These are phyloP conservation scores for Blastobotrys apis DNA, from an alignment of 1,139 yeast species.

Conservation along the genomic window DNA sequence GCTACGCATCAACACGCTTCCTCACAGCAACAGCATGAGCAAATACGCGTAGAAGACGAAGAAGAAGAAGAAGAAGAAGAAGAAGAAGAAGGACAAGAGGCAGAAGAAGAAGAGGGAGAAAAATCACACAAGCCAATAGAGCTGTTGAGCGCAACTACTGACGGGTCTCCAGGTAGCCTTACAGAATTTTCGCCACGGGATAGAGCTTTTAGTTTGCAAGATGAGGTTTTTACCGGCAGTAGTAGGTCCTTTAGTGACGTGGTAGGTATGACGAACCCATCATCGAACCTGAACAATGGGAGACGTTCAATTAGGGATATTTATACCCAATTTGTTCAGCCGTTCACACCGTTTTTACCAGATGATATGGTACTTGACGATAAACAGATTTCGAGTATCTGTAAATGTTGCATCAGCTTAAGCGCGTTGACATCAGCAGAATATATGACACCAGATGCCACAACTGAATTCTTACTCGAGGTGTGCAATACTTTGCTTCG, in stretches of 20 bases:
- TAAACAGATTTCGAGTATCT: constrained; percentile 13
- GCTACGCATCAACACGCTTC: no score
- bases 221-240: background rate
- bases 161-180: no score
- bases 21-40: no score
- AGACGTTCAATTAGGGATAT: constrained; percentile 14
- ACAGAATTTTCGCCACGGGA: background rate
- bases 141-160: no score
- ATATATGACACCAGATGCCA: constrained; percentile 17
- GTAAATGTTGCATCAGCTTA: constrained; percentile 21
- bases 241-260: background rate
- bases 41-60: no score
- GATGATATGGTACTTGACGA: constrained; percentile 4
- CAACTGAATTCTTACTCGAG: constrained; percentile 17
- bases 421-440: constrained; percentile 20
- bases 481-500: constrained; percentile 16
- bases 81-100: no score
- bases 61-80: no score
- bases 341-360: constrained; percentile 22
- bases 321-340: constrained; percentile 18
- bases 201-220: background rate
- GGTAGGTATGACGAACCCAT: constrained; percentile 12
- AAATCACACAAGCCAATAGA: no score
- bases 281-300: constrained; percentile 5
- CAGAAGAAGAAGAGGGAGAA: no score